A percentile compares a stretch with the other conserved stretches of the same genome.
These are phyloP conservation scores for Cyclotella atomus DNA, from an alignment of 108 stramenopile genomes.

Conservation along the genomic window DNA sequence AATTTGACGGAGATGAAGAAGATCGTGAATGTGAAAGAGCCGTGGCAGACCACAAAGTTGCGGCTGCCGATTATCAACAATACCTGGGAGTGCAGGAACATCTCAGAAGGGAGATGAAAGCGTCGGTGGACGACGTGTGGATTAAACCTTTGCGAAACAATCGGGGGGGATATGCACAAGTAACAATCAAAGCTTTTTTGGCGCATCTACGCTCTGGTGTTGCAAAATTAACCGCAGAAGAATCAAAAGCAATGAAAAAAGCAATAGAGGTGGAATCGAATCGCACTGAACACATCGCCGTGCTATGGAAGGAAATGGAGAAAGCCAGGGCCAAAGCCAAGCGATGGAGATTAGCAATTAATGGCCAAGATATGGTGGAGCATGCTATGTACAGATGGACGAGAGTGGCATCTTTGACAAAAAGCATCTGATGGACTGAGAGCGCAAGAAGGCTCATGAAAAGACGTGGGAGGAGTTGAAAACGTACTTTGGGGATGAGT, in stretches of 20 bases:
- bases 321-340: neutral
- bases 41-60: neutral
- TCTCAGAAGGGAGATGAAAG: neutral
- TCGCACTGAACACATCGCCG: neutral
- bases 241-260: neutral
- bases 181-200: neutral
- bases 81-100: neutral
- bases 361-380: neutral
- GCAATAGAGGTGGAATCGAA: neutral
- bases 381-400: neutral
- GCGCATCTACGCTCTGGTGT: neutral
- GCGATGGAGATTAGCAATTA: neutral
- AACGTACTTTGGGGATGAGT: neutral
- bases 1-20: conserved; percentile 1
- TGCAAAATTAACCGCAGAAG: neutral
- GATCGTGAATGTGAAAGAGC: neutral
- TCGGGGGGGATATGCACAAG: neutral
- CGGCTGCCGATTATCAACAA: neutral
- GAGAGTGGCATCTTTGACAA: neutral
- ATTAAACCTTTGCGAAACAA: neutral
- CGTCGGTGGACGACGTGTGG: neutral
- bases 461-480: neutral
- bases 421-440: neutral
- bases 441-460: neutral
- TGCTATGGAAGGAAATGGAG: neutral